phyloP scores from a whole-genome alignment of 2,329 filamentous ascomycete genomes.

The Fusarium xylarioides region DNA sequence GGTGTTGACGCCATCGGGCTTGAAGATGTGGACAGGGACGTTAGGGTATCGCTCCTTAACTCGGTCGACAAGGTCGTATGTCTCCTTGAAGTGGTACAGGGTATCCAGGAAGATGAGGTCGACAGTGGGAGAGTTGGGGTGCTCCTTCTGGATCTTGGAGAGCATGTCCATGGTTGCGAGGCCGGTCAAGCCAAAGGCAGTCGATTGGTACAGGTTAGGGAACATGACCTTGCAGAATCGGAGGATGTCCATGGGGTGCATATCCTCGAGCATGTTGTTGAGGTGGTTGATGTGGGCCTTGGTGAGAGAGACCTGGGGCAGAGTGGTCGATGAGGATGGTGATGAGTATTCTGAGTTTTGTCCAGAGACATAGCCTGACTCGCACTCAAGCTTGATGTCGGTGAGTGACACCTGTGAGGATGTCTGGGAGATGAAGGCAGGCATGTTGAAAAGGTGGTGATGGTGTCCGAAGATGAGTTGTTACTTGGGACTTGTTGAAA shows the following conservation, averaged over 20 bases:
- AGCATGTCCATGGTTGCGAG: conserved; percentile 88
- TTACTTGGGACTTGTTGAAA: conserved; percentile 37
- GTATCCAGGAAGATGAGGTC: conserved; percentile 86
- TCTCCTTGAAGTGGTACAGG: conserved; percentile 83
- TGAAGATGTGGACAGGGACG: conserved; percentile 87
- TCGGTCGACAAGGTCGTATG: conserved; percentile 75
- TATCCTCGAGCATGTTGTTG: conserved; percentile 86
- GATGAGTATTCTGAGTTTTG: conserved; percentile 52
- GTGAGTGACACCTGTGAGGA: conserved; percentile 53
- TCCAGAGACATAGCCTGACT: conserved; percentile 86
- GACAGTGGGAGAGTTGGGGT: conserved; percentile 66
- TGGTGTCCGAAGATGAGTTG: conserved; percentile 11
- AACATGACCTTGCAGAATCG: conserved; percentile 92
- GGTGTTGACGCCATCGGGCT: conserved; percentile 79
- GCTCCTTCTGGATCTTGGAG: conserved; percentile 73
- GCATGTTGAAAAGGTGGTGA: conserved; percentile 45
- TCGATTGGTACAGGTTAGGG: conserved; percentile 88
- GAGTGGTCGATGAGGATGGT: conserved; percentile 48
- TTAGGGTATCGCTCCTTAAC: conserved; percentile 80
- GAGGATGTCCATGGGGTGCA: conserved; percentile 90
- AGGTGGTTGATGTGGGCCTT: conserved; percentile 88
- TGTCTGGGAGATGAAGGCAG: conserved; percentile 49
- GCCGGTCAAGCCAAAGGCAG: conserved; percentile 82
- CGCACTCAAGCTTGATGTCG: conserved; percentile 60
- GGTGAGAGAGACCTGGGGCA: conserved; percentile 86